phyloP scores from a whole-genome alignment of 1,284 basidiomycete species.

The Taiwanofungus camphoratus region DNA sequence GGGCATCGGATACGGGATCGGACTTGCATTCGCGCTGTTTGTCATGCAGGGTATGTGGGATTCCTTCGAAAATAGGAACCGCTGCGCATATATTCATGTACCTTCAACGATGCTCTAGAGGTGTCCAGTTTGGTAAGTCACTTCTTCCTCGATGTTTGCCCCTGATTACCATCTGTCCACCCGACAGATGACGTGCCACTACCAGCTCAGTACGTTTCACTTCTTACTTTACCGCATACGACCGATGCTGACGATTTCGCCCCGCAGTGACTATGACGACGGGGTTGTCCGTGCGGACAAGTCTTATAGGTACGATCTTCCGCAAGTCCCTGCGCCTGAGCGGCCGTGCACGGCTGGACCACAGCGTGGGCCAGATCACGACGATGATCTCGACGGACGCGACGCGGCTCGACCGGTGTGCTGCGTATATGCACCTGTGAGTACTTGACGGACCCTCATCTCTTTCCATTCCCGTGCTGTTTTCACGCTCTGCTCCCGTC shows the following conservation, averaged over 20 bases:
- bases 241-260: neutral
- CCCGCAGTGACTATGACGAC: constrained; percentile 43
- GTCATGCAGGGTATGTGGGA: constrained; percentile 49
- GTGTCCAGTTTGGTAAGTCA: constrained; percentile 42
- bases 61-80: neutral
- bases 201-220: constrained; percentile 36
- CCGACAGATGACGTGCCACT: constrained; percentile 46
- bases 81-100: neutral
- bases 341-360: constrained; percentile 53
- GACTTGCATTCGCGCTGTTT: constrained; percentile 56
- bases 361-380: constrained; percentile 63
- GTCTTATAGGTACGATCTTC: constrained; percentile 65
- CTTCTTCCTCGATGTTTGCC: neutral
- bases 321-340: constrained; percentile 67
- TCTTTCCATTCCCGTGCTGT: constrained; percentile 1
- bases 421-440: constrained; percentile 45
- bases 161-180: neutral
- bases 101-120: constrained; percentile 37
- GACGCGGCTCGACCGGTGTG: constrained; percentile 44
- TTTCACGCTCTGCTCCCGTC: no score
- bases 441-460: no score
- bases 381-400: constrained; percentile 67
- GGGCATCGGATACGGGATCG: constrained; percentile 55
- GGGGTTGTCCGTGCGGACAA: constrained; percentile 46
- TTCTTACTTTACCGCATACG: neutral